These are phyloP conservation scores for Mortierella sp. DNA, from an alignment of 371 early-diverging fungal genomes.

Conservation along the genomic window DNA sequence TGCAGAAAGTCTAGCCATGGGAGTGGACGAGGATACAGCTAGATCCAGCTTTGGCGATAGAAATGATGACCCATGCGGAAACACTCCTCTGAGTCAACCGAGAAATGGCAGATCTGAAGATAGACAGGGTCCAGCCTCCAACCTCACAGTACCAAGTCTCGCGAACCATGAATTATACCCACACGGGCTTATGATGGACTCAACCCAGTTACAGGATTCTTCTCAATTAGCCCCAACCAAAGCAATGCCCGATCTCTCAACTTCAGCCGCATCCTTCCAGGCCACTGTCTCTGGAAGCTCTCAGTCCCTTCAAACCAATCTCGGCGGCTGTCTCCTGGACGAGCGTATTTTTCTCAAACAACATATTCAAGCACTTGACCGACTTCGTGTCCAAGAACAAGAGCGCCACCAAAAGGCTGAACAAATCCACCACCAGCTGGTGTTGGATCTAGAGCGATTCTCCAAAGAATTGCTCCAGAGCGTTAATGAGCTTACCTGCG, in stretches of 20 bases:
- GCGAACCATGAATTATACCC: background rate
- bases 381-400: conserved; percentile 24
- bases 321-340: conserved; percentile 28
- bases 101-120: conserved; percentile 1
- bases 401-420: conserved; percentile 20
- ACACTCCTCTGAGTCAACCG: background rate
- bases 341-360: conserved; percentile 47
- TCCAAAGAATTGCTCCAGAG: conserved; percentile 31
- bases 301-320: conserved; percentile 30
- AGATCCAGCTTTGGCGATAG: background rate
- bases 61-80: background rate
- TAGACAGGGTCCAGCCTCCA: background rate
- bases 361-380: conserved; percentile 36
- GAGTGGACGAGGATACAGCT: background rate
- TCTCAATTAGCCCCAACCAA: background rate
- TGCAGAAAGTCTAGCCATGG: background rate
- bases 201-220: background rate
- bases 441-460: conserved; percentile 19
- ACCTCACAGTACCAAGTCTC: background rate
- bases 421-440: conserved; percentile 18
- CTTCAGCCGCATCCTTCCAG: conserved; percentile 21
- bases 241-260: background rate
- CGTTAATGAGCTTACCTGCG: conserved; percentile 35
- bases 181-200: background rate
- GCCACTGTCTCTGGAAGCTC: conserved; percentile 40